These are phyloP conservation scores for Sclerotinia nivalis DNA, from an alignment of 2,329 filamentous ascomycete genomes.

Conservation along the genomic window DNA sequence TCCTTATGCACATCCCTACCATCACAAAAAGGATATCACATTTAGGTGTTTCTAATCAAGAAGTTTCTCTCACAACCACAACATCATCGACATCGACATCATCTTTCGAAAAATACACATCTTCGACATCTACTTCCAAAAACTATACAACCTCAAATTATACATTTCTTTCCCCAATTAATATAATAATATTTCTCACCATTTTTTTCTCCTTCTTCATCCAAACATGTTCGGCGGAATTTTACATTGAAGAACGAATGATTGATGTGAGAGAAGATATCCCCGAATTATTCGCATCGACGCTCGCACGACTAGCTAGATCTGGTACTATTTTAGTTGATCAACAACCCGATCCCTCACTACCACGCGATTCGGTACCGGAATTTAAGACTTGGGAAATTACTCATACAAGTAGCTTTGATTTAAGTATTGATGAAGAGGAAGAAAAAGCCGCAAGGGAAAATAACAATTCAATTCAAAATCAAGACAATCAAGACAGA, in stretches of 20 bases:
- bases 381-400: conserved; percentile 3
- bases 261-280: conserved; percentile 31
- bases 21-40: neutral
- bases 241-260: conserved; percentile 36
- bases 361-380: conserved; percentile 19
- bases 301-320: conserved; percentile 35
- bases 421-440: neutral
- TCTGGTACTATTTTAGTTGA: conserved; percentile 40
- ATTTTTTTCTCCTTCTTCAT: conserved; percentile 34
- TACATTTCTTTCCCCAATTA: conserved; percentile 26
- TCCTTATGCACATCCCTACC: neutral
- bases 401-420: neutral
- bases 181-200: conserved; percentile 31
- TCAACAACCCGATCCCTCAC: conserved; percentile 33
- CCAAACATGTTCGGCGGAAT: conserved; percentile 29
- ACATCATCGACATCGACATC: neutral
- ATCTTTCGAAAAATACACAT: neutral
- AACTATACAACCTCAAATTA: conserved; percentile 10
- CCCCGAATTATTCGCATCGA: conserved; percentile 31
- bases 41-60: neutral
- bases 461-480: neutral
- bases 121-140: neutral
- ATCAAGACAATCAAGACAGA: neutral
- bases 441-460: neutral
- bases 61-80: neutral